Base-by-base conservation (phyloP, 257 asterid genomes). In the Ilex asprella region DNA sequence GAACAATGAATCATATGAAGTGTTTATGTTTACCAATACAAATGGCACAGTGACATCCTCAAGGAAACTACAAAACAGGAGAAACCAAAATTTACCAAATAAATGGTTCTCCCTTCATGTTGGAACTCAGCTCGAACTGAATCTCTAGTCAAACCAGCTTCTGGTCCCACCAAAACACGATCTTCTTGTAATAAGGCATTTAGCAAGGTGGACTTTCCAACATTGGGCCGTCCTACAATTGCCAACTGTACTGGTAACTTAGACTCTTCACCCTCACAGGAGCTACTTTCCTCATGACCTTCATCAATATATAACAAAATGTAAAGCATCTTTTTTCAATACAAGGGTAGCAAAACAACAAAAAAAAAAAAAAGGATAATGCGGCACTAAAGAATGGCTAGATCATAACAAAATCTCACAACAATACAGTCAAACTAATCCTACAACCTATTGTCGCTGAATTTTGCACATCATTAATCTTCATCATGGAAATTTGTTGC, bases 111-210 rank as follows among this genome's bases (percentile, higher is more conserved):
- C 71, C 96, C 99, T 69, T 89, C 89, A 35, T 85, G 85, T 76
- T 83, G 78, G 71, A 89, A 92, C 59, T 92, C 80, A 73, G 88
- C 95, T 16, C 96, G 81, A 58, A 92, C 86, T 56, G 99, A 89
- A 77, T 92, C 99, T 80, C 97, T 85, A 55, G 97, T 92, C 83
- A 92, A 79, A 69, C 99, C 97, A 72, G 97, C 97, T 75, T 89
- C 99, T 30, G 97, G 99, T 43, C 96, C 99, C 63, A 92, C 97
- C 83, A 92, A 73, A 67, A 89, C 97, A 49, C 99, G 95, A 53
- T 92, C 86, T 77, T 91, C 96, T 81, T 85, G 96, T 74, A 92
- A 79, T 71, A 92, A 69, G 44, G 98, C 82, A 79, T 92, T 92
- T 56, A 92, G 75, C 77, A 88, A 75, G n/a, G 99, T 92, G 32